Evolutionary conservation across 441 rosid species (phyloP).

Genomic region (Pelargonium citronellum): DNA sequence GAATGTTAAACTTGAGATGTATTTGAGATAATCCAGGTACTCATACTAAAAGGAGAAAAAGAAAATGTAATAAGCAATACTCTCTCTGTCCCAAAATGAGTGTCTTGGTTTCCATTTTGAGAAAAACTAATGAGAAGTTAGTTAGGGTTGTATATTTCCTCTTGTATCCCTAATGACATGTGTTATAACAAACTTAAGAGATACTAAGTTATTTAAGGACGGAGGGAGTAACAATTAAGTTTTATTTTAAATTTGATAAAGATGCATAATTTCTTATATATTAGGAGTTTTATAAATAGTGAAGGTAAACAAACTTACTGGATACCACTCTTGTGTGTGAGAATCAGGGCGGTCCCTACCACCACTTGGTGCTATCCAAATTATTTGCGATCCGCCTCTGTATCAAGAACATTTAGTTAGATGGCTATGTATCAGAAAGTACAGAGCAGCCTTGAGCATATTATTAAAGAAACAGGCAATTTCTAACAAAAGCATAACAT

Average conservation of each 20-base stretch:
- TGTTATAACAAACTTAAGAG: no score
- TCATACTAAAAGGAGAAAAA: conserved; percentile 9
- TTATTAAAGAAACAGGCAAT: conserved; percentile 3
- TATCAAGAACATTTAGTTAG: conserved; percentile 19
- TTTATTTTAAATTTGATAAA: background rate
- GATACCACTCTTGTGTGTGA: conserved; percentile 68
- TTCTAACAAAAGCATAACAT: background rate
- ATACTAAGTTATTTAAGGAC: no score
- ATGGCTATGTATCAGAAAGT: conserved; percentile 5
- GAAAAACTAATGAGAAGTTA: no score
- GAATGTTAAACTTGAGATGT: conserved; percentile 2
- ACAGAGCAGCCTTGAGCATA: conserved; percentile 3
- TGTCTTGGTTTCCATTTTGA: no score
- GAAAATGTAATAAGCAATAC: background rate
- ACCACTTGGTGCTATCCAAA: conserved; percentile 98
- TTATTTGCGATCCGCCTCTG: conserved; percentile 74
- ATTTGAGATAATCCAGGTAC: conserved; percentile 4
- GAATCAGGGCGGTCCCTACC: conserved; percentile 97
- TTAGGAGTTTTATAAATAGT: background rate
- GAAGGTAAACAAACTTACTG: conserved; percentile 46
- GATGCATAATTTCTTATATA: background rate
- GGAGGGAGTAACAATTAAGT: background rate
- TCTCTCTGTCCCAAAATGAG: no score
- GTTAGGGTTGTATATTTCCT: no score
- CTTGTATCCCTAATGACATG: no score